Base-by-base conservation (phyloP, 805 yeast genomes). In the Ogataea sp. region DNA sequence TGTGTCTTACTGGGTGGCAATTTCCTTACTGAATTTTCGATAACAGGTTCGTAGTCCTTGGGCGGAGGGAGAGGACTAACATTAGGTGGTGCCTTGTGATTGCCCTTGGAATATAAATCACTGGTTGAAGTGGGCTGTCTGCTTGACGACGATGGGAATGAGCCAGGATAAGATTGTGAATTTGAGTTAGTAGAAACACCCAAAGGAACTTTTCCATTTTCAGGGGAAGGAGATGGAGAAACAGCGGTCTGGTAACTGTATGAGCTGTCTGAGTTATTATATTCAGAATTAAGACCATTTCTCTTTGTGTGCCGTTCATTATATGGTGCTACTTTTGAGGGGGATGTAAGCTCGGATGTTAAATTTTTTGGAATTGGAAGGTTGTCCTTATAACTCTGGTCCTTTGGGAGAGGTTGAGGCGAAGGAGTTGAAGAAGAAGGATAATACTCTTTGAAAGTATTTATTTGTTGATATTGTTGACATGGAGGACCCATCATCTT, bases 381-480 rank as follows among this genome's bases (percentile, higher is more conserved):
- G 37, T 26, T 35, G 3, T 16, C 4, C 4, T 30, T 11, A 30
- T 30, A 30, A 10, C 8, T 17, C 11, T 9, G 16, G 11, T 30
- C 33, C 10, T 28, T 28, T 14, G 31, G 31, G 10, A 28, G 6
- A 14, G 31, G 31, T 11, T 30, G 20, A 30, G 34, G 36, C 6
- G 28, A 34, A 14, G 37, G 14, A 8, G 20, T 16, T 20, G 39
- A 39, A 9, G 39, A 32, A 6, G 44, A 40, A 13, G 30, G 28
- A 17, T 37, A 16, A 26, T 30, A 16, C 16, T 30, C 13, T 30
- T n/a, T n/a, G n/a, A n/a, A n/a, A n/a, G n/a, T n/a, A n/a, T n/a
- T n/a, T n/a, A n/a, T n/a, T 18, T 5, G 29, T 6, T 27, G 14
- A 13, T 6, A 20, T 11, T 23, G 28, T 10, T 20, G n/a, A 27